Conservation (phyloP, 345 rosid species). For the Salix dunnii region DNA sequence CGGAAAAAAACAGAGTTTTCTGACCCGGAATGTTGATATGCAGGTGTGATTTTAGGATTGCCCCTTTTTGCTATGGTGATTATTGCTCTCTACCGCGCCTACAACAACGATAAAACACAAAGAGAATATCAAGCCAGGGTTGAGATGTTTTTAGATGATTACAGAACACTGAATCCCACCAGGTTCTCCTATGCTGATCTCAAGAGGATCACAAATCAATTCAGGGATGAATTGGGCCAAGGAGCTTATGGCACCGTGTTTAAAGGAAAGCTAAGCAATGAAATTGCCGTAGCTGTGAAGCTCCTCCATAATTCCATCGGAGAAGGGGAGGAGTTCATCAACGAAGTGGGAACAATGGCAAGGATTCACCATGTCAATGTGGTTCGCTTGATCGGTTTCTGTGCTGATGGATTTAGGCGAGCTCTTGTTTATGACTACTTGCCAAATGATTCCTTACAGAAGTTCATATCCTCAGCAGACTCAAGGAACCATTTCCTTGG, state of each 20-base stretch:
- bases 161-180: slow-evolving; percentile 6
- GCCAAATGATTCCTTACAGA: slow-evolving; percentile 1
- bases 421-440: slow-evolving; percentile 10
- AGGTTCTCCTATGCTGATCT: slow-evolving; percentile 11
- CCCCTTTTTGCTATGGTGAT: background rate
- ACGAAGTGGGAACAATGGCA: too few relatives aligned
- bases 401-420: slow-evolving; percentile 17
- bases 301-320: background rate
- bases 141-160: background rate
- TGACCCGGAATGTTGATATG: background rate
- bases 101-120: too few relatives aligned
- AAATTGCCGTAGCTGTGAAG: slow-evolving; percentile 11
- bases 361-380: slow-evolving; percentile 6
- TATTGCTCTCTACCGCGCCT: background rate
- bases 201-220: slow-evolving; percentile 9
- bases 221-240: slow-evolving; percentile 11
- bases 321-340: too few relatives aligned
- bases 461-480: slow-evolving; percentile 1
- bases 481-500: background rate
- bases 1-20: background rate
- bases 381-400: slow-evolving; percentile 13
- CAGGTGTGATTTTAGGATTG: background rate
- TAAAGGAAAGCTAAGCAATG: slow-evolving; percentile 6
- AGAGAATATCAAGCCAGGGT: too few relatives aligned
- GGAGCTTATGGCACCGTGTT: slow-evolving; percentile 16